These are phyloP conservation scores for Suillus weaverae DNA, from an alignment of 768 basidiomycete genomes.

Conservation along the genomic window DNA sequence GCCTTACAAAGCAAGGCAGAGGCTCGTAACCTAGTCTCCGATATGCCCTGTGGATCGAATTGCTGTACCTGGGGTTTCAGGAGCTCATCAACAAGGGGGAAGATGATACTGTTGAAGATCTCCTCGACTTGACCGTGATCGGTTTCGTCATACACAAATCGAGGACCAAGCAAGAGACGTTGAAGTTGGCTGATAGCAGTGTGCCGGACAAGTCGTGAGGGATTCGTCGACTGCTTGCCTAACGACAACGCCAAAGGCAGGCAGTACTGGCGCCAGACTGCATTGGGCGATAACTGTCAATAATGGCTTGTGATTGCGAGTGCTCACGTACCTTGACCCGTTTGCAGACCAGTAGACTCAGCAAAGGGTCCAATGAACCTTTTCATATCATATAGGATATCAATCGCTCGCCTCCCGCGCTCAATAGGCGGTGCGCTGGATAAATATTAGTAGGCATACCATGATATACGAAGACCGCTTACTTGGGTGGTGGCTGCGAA, in stretches of 20 bases:
- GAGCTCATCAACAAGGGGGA: conserved; percentile 90
- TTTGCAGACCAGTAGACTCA: conserved; percentile 43
- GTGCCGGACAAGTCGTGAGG: conserved; percentile 83
- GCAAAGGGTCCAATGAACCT: conserved; percentile 62
- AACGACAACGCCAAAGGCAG: conserved; percentile 74
- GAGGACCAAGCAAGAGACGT: conserved; percentile 78
- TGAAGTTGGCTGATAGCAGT: conserved; percentile 78
- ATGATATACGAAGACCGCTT: conserved; percentile 17
- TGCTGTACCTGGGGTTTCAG: conserved; percentile 79
- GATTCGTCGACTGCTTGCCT: conserved; percentile 79
- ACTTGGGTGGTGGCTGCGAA: conserved; percentile 54
- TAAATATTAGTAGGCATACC: background rate
- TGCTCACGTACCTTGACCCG: conserved; percentile 26
- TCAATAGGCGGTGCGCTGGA: conserved; percentile 73
- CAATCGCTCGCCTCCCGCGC: conserved; percentile 80
- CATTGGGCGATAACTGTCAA: conserved; percentile 20
- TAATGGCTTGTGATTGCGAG: background rate
- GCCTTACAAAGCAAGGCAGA: conserved; percentile 91
- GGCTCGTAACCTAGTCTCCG: conserved; percentile 86
- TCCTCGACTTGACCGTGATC: conserved; percentile 70
- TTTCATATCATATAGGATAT: conserved; percentile 74
- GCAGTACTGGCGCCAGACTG: conserved; percentile 77
- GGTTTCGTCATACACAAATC: conserved; percentile 58
- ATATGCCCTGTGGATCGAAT: conserved; percentile 83
- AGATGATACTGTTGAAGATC: conserved; percentile 85